Evolutionary conservation across 176 grass and related monocot genomes (phyloP).

Genomic region (Cenchrus purpureus): DNA sequence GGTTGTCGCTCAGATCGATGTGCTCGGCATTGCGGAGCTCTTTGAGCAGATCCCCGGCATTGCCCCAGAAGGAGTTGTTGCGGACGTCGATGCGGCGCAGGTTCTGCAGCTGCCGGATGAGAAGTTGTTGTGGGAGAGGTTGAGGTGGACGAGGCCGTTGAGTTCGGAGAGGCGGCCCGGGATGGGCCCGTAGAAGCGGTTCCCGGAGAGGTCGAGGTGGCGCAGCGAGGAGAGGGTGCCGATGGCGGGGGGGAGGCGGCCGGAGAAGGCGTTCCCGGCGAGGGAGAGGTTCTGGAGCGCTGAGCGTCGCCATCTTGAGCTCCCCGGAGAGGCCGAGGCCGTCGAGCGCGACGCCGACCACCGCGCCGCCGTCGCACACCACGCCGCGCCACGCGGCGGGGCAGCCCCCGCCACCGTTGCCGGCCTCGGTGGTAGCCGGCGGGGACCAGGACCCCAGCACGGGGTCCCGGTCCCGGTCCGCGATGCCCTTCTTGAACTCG

Average conservation of each 20-base stretch:
- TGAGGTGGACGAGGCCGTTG: constrained; percentile 74
- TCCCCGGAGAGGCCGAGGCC: constrained; percentile 82
- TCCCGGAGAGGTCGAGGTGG: constrained; percentile 84
- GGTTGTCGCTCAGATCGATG: constrained; percentile 86
- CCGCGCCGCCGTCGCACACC: constrained; percentile 67
- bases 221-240: constrained; percentile 70
- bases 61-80: constrained; percentile 82
- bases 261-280: constrained; percentile 92
- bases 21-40: constrained; percentile 76
- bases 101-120: constrained; percentile 91
- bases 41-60: constrained; percentile 62
- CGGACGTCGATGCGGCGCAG: constrained; percentile 83
- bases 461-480: constrained; percentile 33
- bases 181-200: constrained; percentile 90
- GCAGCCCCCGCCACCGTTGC: constrained; percentile 42
- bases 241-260: constrained; percentile 83
- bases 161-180: constrained; percentile 79
- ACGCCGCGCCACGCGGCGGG: constrained; percentile 70
- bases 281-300: constrained; percentile 79
- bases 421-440: constrained; percentile 30
- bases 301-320: constrained; percentile 85
- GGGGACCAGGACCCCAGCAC: constrained; percentile 71
- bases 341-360: constrained; percentile 68
- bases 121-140: constrained; percentile 94
- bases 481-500: constrained; percentile 96